phyloP scores from a whole-genome alignment of 805 yeast genomes.

The Myxozyma monticola region DNA sequence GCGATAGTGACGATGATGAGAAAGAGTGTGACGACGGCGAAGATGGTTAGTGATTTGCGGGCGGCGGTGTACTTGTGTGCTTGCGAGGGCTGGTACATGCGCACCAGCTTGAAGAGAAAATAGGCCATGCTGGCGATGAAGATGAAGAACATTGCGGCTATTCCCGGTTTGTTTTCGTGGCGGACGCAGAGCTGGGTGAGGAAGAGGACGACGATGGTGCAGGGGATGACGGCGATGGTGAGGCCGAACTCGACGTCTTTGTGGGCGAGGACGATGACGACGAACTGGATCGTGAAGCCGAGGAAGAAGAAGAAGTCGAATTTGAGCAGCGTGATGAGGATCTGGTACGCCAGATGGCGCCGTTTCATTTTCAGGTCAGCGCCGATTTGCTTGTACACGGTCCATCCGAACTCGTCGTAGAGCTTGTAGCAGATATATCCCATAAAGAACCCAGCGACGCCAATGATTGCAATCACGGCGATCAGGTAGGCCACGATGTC shows the following conservation, averaged over 20 bases:
- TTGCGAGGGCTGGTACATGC: constrained; percentile 48
- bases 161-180: constrained; percentile 40
- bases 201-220: constrained; percentile 44
- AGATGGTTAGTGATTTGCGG: constrained; percentile 46
- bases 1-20: constrained; percentile 43
- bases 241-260: constrained; percentile 48
- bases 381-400: constrained; percentile 50
- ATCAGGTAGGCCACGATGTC: constrained; percentile 36
- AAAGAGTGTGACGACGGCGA: constrained; percentile 47
- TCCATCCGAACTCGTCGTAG: constrained; percentile 48
- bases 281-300: constrained; percentile 52
- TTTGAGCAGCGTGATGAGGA: constrained; percentile 44
- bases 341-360: constrained; percentile 43
- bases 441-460: constrained; percentile 41
- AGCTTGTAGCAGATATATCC: constrained; percentile 40
- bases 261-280: constrained; percentile 46
- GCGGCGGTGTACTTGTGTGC: constrained; percentile 46
- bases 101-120: constrained; percentile 48
- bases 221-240: constrained; percentile 49
- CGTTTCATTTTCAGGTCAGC: constrained; percentile 46
- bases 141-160: constrained; percentile 37
- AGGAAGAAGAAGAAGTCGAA: constrained; percentile 51
- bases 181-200: constrained; percentile 43
- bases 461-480: constrained; percentile 47
- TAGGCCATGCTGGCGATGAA: constrained; percentile 48